phyloP scores from a whole-genome alignment of 2,329 filamentous ascomycete genomes.

The Fusarium neocosmosporiellum region DNA sequence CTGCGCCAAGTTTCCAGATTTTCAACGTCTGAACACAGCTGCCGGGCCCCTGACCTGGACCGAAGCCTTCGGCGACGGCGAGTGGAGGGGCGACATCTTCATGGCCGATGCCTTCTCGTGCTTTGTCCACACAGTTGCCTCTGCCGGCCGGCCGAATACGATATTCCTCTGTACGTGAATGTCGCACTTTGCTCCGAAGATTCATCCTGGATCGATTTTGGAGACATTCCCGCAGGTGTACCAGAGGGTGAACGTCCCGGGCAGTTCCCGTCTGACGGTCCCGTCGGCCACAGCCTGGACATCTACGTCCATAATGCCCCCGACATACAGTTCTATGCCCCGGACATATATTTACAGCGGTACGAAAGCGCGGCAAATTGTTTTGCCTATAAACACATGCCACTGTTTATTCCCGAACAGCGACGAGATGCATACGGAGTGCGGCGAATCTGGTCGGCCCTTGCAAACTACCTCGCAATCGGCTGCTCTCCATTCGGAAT shows the following conservation, averaged over 20 bases:
- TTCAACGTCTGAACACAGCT: neutral
- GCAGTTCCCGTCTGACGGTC: neutral
- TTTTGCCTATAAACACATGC: neutral
- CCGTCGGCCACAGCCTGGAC: neutral
- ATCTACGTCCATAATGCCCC: neutral
- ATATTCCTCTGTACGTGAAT: neutral
- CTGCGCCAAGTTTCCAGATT: neutral
- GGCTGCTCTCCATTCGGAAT: neutral
- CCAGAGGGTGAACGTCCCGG: neutral
- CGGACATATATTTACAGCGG: neutral
- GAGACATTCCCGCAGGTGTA: neutral
- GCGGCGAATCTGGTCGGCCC: neutral
- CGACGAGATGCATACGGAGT: neutral
- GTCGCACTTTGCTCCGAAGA: neutral
- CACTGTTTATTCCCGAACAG: neutral
- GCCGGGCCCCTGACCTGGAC: neutral
- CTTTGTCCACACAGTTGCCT: neutral
- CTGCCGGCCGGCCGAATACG: neutral
- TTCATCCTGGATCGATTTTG: neutral
- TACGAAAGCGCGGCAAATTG: neutral
- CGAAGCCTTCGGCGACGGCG: neutral
- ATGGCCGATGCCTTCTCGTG: neutral
- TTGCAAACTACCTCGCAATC: neutral
- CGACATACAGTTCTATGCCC: neutral
- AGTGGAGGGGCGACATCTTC: neutral